Evolutionary conservation across 108 stramenopile species (phyloP).

Genomic region (Hondaea fermentalgiana): DNA sequence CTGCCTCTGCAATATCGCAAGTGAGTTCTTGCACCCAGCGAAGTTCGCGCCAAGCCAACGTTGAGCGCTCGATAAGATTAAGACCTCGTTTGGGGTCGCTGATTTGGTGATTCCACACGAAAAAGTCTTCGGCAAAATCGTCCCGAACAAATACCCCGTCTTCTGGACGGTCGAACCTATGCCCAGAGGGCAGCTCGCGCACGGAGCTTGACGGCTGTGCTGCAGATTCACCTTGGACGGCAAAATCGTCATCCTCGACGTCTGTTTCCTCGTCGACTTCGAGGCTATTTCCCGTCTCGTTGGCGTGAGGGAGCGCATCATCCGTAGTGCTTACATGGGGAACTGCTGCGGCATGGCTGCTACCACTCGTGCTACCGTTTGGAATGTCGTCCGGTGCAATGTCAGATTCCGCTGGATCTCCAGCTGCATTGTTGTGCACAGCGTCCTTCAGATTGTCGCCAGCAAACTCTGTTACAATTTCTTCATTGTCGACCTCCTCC

Average conservation of each 20-base stretch:
- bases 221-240: not conserved
- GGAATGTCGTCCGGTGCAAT: too few species aligned
- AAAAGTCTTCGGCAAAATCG: not conserved
- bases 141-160: not conserved
- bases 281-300: too few species aligned
- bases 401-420: too few species aligned
- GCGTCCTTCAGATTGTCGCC: too few species aligned
- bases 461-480: too few species aligned
- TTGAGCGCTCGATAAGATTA: not conserved
- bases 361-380: too few species aligned
- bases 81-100: not conserved
- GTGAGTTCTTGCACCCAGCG: not conserved
- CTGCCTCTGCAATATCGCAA: not conserved
- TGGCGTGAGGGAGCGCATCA: too few species aligned
- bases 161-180: not conserved
- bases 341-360: too few species aligned
- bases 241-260: not conserved
- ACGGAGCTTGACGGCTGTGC: not conserved
- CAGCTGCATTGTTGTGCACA: too few species aligned
- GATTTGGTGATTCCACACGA: not conserved
- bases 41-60: not conserved
- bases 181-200: not conserved
- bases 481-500: too few species aligned
- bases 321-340: too few species aligned
- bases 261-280: not conserved